phyloP scores from a whole-genome alignment of 2,329 filamentous ascomycete genomes.

The Ceratocystis huliohia region DNA sequence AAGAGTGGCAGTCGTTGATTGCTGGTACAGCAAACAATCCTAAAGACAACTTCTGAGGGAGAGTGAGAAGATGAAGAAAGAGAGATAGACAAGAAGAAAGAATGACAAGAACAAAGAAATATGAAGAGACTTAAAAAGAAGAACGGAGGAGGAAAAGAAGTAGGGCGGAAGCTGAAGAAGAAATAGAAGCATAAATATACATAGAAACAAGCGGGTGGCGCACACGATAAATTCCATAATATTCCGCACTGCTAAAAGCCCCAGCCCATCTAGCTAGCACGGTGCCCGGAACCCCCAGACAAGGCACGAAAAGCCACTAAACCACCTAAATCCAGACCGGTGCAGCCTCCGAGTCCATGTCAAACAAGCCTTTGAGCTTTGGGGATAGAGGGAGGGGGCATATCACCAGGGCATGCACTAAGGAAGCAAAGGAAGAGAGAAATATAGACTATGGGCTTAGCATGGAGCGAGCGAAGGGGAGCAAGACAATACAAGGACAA shows the following conservation, averaged over 20 bases:
- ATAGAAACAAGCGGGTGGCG: conserved; percentile 7
- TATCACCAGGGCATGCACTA: not conserved
- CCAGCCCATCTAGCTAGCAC: not conserved
- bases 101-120: conserved; percentile 5
- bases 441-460: not conserved
- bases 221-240: conserved; percentile 5
- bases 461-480: conserved; percentile 6
- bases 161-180: not conserved
- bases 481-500: conserved; percentile 5
- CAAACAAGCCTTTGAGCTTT: not conserved
- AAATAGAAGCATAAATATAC: conserved; percentile 6
- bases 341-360: not conserved
- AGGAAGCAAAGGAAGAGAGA: conserved; percentile 2
- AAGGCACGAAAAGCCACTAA: conserved; percentile 8
- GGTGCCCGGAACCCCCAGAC: not conserved
- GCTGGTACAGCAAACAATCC: not conserved
- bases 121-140: not conserved
- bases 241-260: not conserved
- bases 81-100: not conserved
- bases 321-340: conserved; percentile 7
- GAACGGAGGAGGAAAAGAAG: not conserved
- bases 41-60: not conserved
- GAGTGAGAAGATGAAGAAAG: not conserved
- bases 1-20: not conserved
- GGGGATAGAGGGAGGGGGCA: not conserved